Evolutionary conservation across 2,329 filamentous ascomycete genomes (phyloP).

Genomic region (Claviceps monticola): DNA sequence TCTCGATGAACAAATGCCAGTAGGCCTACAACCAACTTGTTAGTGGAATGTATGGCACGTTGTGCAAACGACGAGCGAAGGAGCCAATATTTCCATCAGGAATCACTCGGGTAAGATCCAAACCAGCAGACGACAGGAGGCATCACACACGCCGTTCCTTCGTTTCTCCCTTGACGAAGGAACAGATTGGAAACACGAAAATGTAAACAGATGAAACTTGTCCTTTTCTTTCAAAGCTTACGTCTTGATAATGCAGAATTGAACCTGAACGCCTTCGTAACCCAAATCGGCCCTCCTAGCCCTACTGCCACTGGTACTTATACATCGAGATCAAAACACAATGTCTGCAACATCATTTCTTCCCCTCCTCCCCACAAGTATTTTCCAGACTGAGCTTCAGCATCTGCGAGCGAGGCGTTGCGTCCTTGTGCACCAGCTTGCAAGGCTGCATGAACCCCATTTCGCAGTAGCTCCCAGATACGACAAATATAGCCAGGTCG

Average conservation of each 20-base stretch:
- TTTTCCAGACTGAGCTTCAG: not conserved
- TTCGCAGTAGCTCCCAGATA: not conserved
- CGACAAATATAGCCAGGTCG: too few relatives aligned
- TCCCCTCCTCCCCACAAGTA: not conserved
- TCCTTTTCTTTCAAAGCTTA: not conserved
- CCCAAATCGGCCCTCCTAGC: conserved; percentile 15
- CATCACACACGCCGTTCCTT: not conserved
- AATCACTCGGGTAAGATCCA: too few relatives aligned
- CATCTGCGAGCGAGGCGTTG: not conserved
- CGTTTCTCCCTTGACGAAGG: not conserved
- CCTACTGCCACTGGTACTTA: conserved; percentile 16
- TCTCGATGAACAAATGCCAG: not conserved
- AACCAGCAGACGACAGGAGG: too few relatives aligned
- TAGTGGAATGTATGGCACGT: not conserved
- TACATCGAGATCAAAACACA: conserved; percentile 19
- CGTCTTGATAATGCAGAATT: conserved; percentile 11
- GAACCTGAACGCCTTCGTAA: conserved; percentile 26
- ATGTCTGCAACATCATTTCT: not conserved
- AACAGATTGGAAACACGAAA: not conserved
- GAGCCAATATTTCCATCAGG: too few relatives aligned
- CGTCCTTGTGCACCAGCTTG: too few relatives aligned
- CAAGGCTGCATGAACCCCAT: too few relatives aligned
- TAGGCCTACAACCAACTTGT: not conserved
- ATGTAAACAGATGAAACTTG: not conserved
- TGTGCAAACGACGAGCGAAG: not conserved